Conservation (phyloP, 345 rosid species). For the Arabidopsis thaliana region DNA sequence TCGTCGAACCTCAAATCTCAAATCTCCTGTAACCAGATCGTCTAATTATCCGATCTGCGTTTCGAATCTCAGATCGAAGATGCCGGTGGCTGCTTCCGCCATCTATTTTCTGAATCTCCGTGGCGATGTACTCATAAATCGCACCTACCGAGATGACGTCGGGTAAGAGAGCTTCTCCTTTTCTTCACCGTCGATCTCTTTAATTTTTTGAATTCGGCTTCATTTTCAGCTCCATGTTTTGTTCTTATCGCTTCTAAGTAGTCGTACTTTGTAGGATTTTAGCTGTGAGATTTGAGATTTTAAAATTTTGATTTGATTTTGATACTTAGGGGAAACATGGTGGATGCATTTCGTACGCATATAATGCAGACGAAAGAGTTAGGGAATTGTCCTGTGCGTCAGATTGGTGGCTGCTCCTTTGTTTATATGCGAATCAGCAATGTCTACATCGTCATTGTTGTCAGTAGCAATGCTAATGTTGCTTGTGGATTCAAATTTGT, state of each 20-base stretch:
- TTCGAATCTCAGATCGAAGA: constrained; percentile 56
- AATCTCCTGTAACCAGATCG: background rate
- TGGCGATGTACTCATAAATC: constrained; percentile 98
- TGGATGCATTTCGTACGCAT: constrained; percentile 98
- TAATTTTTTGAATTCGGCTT: background rate
- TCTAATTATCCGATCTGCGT: constrained; percentile 8
- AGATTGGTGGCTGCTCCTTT: constrained; percentile 98
- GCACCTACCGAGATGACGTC: constrained; percentile 97
- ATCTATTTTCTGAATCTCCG: constrained; percentile 97
- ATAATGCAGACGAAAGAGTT: constrained; percentile 99
- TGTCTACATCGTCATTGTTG: constrained; percentile 96
- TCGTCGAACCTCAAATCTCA: constrained; percentile 12
- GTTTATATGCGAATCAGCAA: constrained; percentile 97
- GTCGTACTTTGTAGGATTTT: constrained; percentile 13
- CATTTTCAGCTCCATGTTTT: background rate
- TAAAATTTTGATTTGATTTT: background rate
- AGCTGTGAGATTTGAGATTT: constrained; percentile 12
- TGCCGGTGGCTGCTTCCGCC: constrained; percentile 99
- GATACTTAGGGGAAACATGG: constrained; percentile 85
- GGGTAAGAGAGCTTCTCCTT: constrained; percentile 56
- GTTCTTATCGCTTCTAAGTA: constrained; percentile 4
- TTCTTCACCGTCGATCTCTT: background rate
- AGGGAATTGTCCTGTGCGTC: constrained; percentile 95
- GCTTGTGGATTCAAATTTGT: constrained; percentile 99
- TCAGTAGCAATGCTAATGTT: constrained; percentile 99